phyloP scores from a whole-genome alignment of 192 early-diverging fungal genomes.

The Phycomyces nitens region DNA sequence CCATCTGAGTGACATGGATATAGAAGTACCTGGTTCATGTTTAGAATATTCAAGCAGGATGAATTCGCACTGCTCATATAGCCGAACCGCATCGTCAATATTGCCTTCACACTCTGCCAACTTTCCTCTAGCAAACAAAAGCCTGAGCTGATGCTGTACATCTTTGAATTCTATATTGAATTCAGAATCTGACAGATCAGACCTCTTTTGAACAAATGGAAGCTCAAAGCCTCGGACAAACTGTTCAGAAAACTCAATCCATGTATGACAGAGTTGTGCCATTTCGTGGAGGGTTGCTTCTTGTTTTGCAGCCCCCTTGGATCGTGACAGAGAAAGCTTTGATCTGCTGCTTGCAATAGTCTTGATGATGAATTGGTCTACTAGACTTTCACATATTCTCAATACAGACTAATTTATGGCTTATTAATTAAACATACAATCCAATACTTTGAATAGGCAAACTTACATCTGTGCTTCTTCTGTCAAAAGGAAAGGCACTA shows the following conservation, averaged over 20 bases:
- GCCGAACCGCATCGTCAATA: background rate
- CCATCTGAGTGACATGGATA: constrained; percentile 5
- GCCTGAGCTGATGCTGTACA: background rate
- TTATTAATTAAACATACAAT: too few relatives aligned
- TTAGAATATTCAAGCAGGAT: background rate
- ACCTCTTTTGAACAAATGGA: background rate
- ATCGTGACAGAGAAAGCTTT: background rate
- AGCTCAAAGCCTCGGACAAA: background rate
- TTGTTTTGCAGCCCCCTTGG: background rate
- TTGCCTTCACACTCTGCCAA: background rate
- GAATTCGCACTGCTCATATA: background rate
- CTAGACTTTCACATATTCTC: constrained; percentile 8
- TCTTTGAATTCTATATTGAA: background rate
- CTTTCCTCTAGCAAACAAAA: background rate
- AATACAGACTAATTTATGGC: constrained; percentile 12
- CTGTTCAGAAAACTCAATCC: constrained; percentile 5
- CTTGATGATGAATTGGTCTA: constrained; percentile 1
- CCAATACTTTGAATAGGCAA: too few relatives aligned
- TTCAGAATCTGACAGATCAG: background rate
- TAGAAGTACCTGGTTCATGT: background rate
- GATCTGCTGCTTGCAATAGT: background rate
- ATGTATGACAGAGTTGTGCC: background rate
- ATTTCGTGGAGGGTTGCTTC: background rate
- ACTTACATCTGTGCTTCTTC: background rate
- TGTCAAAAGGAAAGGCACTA: background rate